Base-by-base conservation (phyloP, 192 early-diverging fungal genomes). In the Cladochytrium replicatum region DNA sequence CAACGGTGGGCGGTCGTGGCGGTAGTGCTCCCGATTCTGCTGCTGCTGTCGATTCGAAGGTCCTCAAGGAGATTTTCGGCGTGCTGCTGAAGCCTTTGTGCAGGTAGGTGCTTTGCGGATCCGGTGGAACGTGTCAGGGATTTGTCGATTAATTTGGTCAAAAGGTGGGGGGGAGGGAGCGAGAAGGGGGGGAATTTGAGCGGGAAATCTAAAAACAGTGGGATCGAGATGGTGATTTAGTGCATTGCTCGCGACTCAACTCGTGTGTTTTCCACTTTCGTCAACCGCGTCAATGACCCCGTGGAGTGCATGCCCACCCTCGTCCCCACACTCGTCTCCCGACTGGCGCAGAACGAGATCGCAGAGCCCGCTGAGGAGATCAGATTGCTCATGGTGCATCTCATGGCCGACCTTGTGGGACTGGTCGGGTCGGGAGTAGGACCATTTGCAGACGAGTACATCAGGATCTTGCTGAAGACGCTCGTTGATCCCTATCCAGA, bases 341-440 rank as follows among this genome's bases (percentile, higher is more conserved):
- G 71, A 1, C 55, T 77, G 6, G 61, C 32, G 0, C 65, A 71
- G 38, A 46, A 45, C 8, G 66, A 71, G 28, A 53, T 71, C 9
- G 48, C 62, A 6, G 77, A 80, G 49, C 68, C 71, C 11, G 47
- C 66, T 11, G 77, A 80, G 46, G 77, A 80, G 44, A 42, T 78
- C 19, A 57, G 77, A 19, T 55, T 75, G 22, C 52, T 55, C 31
- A 52, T 70, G 11, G 45, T 72, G 9, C 31, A 52, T 17, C 43
- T 58, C 17, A 32, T 78, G 29, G 32, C 40, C 15, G 25, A 25
- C 13, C 11, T 78, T 28, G 44, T 57, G 0, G 24, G 58, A 7
- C 28, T 47, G 23, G 34, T 63, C 7, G 41, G 48, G 15, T 22
- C 25, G 9, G 60, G 58, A 40, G 65, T 63, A 41, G 43, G n/a